phyloP scores from a whole-genome alignment of 2,329 filamentous ascomycete species.

The Gaeumannomyces sp. region DNA sequence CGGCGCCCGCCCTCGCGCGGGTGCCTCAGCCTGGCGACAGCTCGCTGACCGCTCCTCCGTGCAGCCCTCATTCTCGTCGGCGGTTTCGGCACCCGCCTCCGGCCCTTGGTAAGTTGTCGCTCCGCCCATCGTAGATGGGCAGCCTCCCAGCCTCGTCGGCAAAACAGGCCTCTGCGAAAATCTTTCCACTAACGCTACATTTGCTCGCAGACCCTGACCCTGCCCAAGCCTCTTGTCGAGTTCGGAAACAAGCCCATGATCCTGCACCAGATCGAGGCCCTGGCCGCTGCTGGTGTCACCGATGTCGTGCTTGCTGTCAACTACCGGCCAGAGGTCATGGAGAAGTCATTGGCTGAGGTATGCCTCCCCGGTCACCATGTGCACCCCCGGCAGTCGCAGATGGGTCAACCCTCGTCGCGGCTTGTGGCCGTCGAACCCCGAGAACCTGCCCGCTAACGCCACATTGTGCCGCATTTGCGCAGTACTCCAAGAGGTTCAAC shows the following conservation, averaged over 20 bases:
- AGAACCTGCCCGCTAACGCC: neutral
- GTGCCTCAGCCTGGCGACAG: no score
- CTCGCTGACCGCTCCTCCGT: constrained; percentile 9
- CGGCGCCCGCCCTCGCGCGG: no score
- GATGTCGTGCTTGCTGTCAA: constrained; percentile 98
- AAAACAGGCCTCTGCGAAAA: constrained; percentile 17
- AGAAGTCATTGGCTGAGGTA: constrained; percentile 84
- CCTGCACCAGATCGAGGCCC: constrained; percentile 91
- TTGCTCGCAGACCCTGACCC: constrained; percentile 72
- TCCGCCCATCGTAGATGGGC: constrained; percentile 12
- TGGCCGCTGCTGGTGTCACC: constrained; percentile 88
- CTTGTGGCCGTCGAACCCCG: neutral
- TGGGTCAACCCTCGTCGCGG: neutral
- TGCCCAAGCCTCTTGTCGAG: constrained; percentile 95
- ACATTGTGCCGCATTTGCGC: constrained; percentile 2
- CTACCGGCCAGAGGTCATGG: constrained; percentile 98
- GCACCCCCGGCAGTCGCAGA: neutral
- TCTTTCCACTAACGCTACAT: no score
- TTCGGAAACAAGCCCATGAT: constrained; percentile 99
- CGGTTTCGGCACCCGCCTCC: constrained; percentile 95
- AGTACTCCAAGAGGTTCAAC: constrained; percentile 89
- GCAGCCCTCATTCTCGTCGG: constrained; percentile 96
- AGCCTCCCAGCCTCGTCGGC: constrained; percentile 9
- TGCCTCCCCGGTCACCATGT: constrained; percentile 21
- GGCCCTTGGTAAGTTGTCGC: constrained; percentile 69